Conservation (phyloP, 169 alveolate species). For the Amoebophrya sp. region DNA sequence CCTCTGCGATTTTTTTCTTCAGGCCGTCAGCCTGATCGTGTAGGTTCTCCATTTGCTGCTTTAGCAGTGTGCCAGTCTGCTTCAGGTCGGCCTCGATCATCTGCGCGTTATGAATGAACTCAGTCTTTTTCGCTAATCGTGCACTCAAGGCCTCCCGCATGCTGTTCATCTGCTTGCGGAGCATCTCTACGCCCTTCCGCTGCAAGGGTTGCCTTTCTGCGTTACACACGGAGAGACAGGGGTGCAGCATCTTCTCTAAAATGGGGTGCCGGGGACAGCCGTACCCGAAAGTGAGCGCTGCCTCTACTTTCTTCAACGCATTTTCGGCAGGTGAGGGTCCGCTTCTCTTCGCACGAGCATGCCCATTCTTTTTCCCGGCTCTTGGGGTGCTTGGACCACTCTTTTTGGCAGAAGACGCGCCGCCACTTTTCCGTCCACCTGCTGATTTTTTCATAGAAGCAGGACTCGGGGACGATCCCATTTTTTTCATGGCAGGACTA, state of each 20-base stretch:
- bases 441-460: background rate
- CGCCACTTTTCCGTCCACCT: background rate
- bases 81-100: background rate
- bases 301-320: background rate
- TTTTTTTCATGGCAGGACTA: background rate
- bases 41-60: background rate
- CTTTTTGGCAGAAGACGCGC: background rate
- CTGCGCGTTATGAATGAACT: background rate
- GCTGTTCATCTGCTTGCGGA: background rate
- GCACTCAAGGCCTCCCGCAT: background rate
- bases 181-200: slow-evolving; percentile 8
- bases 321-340: background rate
- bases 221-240: background rate
- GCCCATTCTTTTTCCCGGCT: background rate
- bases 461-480: background rate
- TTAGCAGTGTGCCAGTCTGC: background rate
- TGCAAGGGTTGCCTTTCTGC: background rate
- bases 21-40: background rate
- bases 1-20: background rate
- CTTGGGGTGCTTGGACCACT: background rate
- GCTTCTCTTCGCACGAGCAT: background rate
- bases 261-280: slow-evolving; percentile 6
- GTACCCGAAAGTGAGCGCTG: background rate
- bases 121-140: background rate
- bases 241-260: background rate